Evolutionary conservation across 2,329 filamentous ascomycete species (phyloP).

Genomic region (Penicillium sp.): DNA sequence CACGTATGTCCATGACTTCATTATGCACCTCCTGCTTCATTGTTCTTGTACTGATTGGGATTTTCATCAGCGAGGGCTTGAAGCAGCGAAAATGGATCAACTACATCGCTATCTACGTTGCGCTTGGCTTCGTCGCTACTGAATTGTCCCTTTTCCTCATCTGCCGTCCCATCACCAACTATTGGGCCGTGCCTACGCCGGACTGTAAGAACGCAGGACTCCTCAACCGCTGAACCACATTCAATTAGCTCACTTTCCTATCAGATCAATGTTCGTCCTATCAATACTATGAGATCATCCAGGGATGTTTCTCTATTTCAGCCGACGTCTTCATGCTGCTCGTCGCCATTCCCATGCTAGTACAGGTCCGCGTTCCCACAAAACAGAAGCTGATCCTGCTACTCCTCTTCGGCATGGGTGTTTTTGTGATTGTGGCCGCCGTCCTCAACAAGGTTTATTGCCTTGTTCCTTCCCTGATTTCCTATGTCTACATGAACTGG

Average conservation of each 20-base stretch:
- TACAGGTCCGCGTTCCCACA: slow-evolving; percentile 45
- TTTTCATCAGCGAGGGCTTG: slow-evolving; percentile 35
- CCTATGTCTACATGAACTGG: slow-evolving; percentile 53
- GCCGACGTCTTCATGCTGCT: slow-evolving; percentile 50
- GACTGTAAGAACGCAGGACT: slow-evolving; percentile 33
- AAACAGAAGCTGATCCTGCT: slow-evolving; percentile 50
- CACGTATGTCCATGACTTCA: slow-evolving; percentile 35
- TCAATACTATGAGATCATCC: slow-evolving; percentile 51
- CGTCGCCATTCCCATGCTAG: slow-evolving; percentile 48
- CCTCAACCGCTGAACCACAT: no score
- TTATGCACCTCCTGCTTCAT: slow-evolving; percentile 15
- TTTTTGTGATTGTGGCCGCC: slow-evolving; percentile 54
- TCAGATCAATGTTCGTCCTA: slow-evolving; percentile 49
- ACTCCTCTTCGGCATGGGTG: slow-evolving; percentile 50
- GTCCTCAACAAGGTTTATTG: slow-evolving; percentile 56
- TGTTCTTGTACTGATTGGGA: slow-evolving; percentile 20
- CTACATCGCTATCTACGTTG: slow-evolving; percentile 49
- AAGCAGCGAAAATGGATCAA: slow-evolving; percentile 43
- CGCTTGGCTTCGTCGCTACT: slow-evolving; percentile 51
- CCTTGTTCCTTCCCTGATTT: slow-evolving; percentile 46
- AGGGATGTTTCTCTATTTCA: slow-evolving; percentile 51
- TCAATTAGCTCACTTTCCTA: slow-evolving; percentile 7
- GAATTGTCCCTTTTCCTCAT: slow-evolving; percentile 57
- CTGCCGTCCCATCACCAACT: slow-evolving; percentile 54
- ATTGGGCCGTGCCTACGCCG: slow-evolving; percentile 55